These are phyloP conservation scores for Penicillium sp. DNA, from an alignment of 2,329 filamentous ascomycete species.

Conservation along the genomic window DNA sequence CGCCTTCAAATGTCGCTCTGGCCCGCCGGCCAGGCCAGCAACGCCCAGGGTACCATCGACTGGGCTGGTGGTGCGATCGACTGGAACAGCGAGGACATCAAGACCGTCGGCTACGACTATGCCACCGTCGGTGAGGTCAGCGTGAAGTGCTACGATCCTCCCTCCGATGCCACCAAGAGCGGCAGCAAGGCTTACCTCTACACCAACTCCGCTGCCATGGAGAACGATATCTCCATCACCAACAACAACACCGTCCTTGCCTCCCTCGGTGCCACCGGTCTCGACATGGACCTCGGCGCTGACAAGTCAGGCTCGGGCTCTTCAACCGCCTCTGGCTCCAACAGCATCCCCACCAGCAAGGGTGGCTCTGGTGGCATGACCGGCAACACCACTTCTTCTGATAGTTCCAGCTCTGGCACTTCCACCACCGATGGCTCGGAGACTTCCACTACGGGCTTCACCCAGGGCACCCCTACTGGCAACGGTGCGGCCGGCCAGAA, in stretches of 20 bases:
- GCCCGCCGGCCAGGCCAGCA: conserved; percentile 80
- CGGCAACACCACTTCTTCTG: conserved; percentile 10
- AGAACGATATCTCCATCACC: conserved; percentile 74
- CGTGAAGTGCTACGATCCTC: conserved; percentile 86
- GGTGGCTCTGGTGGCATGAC: conserved; percentile 32
- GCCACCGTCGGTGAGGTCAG: conserved; percentile 73
- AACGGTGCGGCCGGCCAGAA: conserved; percentile 36
- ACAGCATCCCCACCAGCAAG: conserved; percentile 36
- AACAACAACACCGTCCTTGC: conserved; percentile 73
- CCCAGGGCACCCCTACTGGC: conserved; percentile 27
- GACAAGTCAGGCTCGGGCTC: conserved; percentile 7
- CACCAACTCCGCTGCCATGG: conserved; percentile 63
- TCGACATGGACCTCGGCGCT: conserved; percentile 58
- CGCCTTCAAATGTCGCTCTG: conserved; percentile 93
- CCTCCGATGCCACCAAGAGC: conserved; percentile 62
- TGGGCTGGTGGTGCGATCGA: conserved; percentile 92
- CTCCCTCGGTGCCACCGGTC: conserved; percentile 77
- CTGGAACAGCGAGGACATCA: conserved; percentile 80
- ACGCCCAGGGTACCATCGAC: conserved; percentile 77
- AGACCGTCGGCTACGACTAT: conserved; percentile 84
- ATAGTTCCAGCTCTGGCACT: conserved; percentile 12
- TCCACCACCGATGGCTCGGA: conserved; percentile 15
- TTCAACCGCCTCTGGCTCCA: conserved; percentile 15
- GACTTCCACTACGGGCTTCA: conserved; percentile 32
- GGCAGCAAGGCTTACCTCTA: conserved; percentile 73